Percentiles rank a stretch among this genome's conserved stretches.
Evolutionary conservation across 331 rosid genomes (phyloP).

Genomic region (Quercus phellos): DNA sequence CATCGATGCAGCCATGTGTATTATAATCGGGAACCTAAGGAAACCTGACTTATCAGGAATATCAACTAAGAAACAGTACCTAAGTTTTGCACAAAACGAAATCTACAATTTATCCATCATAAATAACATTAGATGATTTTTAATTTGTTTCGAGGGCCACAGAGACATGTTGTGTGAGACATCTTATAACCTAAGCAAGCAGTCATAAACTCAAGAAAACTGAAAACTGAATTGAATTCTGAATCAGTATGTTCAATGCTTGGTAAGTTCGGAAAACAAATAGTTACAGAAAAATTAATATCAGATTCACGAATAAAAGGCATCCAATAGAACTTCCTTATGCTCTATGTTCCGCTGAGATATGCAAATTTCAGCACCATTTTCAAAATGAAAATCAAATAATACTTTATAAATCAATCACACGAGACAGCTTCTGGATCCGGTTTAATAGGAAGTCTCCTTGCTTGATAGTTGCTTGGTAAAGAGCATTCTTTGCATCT

Average conservation of each 20-base stretch:
- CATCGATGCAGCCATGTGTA: too few species aligned
- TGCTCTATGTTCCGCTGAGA: slow-evolving; percentile 3
- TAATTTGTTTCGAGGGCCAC: not conserved
- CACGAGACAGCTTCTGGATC: slow-evolving; percentile 87
- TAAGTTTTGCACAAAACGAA: not conserved
- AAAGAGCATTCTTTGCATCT: slow-evolving; percentile 89
- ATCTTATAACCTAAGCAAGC: not conserved
- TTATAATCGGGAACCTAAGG: too few species aligned
- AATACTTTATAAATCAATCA: slow-evolving; percentile 59
- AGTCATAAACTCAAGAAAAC: not conserved
- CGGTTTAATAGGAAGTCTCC: slow-evolving; percentile 90
- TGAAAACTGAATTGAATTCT: slow-evolving; percentile 2
- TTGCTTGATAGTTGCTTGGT: slow-evolving; percentile 94
- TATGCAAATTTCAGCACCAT: not conserved
- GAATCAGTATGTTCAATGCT: slow-evolving; percentile 1
- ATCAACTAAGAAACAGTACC: too few species aligned
- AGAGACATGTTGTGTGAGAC: not conserved
- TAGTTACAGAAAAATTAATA: not conserved
- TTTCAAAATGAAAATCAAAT: not conserved
- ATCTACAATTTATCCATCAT: not conserved
- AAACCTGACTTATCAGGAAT: too few species aligned
- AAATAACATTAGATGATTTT: not conserved
- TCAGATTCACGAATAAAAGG: slow-evolving; percentile 11
- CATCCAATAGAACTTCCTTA: slow-evolving; percentile 7
- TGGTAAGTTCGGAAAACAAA: slow-evolving; percentile 1